Evolutionary conservation across 2,329 filamentous ascomycete genomes (phyloP), one percentile per base, ranked within the genome.

Genomic region (Hymenoscyphus scutula): DNA sequence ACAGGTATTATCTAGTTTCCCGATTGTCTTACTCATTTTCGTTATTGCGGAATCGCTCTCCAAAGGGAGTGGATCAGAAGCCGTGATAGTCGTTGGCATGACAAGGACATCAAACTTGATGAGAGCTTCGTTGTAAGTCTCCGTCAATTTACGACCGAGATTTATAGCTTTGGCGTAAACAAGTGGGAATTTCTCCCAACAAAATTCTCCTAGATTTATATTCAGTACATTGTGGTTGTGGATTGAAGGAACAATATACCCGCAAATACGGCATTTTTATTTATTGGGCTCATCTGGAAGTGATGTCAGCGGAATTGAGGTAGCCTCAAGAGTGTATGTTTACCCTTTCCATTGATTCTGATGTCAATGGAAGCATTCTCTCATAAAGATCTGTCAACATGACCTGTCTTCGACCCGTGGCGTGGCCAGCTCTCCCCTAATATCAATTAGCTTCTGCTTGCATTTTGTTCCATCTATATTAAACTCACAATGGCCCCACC

Each of bases 1-100:
- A 10, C 80, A 80, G 4, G 84, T 87, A 65, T 87, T 86, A 17
- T 76, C 78, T 0, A 81, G 84, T 62, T 84, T 69, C 0, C 84
- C 84, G 37, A 85, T 80, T 34, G 80, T 81, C 11, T 80, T 79
- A 58, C 77, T 76, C 55, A 83, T 81, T 19, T 78, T 80, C 54
- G 79, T 56, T 10, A 76, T 17, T 77, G 71, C 30, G 5, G 64
- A 2, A 1, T 75, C 75, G 1, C 75, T 76, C 10, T 73, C 66
- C 1, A 68, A 65, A 0, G 78, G 76, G 58, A 82, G 78, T 15
- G 74, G 76, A 0, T 79, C 78, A 25, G 64, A 79, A 1, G 81
- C 76, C 59, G 78, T 78, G 0, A 80, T 80, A 0, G 81, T 76
- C 0, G 79, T 82, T 0, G 81, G 80, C 71, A 79, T 82, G 23